These are phyloP conservation scores for Alternaria sp. DNA, from an alignment of 2,329 filamentous ascomycete genomes.

Conservation along the genomic window DNA sequence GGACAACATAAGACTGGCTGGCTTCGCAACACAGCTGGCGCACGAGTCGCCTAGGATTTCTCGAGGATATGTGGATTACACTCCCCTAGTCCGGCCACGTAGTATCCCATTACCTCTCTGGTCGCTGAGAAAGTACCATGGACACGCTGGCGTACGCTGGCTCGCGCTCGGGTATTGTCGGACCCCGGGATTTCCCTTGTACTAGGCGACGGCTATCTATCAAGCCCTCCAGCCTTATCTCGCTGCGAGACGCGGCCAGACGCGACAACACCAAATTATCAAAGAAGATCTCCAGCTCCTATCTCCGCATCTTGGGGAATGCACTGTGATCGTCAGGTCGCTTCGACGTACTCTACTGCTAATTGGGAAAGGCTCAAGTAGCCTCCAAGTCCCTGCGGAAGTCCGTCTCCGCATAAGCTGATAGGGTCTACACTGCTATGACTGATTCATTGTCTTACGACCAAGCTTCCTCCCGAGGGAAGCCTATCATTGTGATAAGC, in stretches of 20 bases:
- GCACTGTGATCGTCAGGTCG: slow-evolving; percentile 10
- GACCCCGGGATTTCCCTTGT: slow-evolving; percentile 3
- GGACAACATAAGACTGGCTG: slow-evolving; percentile 5
- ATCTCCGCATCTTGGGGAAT: slow-evolving; percentile 16
- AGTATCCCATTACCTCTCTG: background rate
- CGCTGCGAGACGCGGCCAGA: slow-evolving; percentile 12
- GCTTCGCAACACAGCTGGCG: slow-evolving; percentile 1
- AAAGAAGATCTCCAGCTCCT: slow-evolving; percentile 11
- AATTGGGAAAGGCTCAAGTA: slow-evolving; percentile 7
- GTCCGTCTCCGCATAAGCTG: slow-evolving; percentile 2
- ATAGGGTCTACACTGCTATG: slow-evolving; percentile 12
- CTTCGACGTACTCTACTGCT: background rate
- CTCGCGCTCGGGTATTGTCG: slow-evolving; percentile 21
- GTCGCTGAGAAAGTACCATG: slow-evolving; percentile 2
- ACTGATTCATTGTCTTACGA: slow-evolving; percentile 7
- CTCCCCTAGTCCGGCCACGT: background rate
- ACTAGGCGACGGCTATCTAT: slow-evolving; percentile 19
- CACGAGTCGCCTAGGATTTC: background rate
- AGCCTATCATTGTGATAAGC: slow-evolving; percentile 41
- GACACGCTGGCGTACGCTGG: slow-evolving; percentile 3
- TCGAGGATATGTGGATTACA: slow-evolving; percentile 1
- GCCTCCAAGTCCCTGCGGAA: slow-evolving; percentile 4
- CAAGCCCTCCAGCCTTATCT: slow-evolving; percentile 20
- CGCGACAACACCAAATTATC: slow-evolving; percentile 26
- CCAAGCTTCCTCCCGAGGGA: slow-evolving; percentile 25